Base-by-base conservation (phyloP, 2,329 filamentous ascomycete genomes). In the Aspergillus sp. region DNA sequence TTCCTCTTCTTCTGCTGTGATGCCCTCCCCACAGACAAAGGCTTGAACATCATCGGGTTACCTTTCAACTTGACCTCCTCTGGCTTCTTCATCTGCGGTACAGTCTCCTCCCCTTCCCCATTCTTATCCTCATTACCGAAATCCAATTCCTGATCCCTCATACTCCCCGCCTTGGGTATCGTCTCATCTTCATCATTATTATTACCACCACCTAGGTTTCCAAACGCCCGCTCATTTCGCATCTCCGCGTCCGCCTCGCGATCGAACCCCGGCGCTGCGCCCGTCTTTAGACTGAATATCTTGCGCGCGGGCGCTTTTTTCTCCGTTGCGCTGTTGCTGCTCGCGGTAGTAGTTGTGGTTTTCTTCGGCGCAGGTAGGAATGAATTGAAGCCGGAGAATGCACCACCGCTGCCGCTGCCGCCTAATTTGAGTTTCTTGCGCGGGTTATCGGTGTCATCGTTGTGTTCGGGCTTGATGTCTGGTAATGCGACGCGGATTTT, bases 21-120 rank as follows among this genome's bases (percentile, higher is more conserved):
- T 64, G 89, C 91, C 62, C 91, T 84, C 15, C 88, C 86, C 13
- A 97, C 92, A 1, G 93, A 96, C 39, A 97, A 80, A 3, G 94
- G 94, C 72, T 88, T 90, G 76, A 98, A 97, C 86, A 92, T 90
- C 75, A 93, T 86, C 11, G 92, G 86, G 68, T 93, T 95, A 19
- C 90, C 90, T 69, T 86, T 86, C 68, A 86, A 82, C 44, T 83
- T 83, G 21, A 73, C 66, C 39, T 76, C 71, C n/a, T 73, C 72
- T 5, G 62, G 63, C 32, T 67, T 63, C n/a, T 68, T 63, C 56
- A 59, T 60, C 8, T 44, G 21, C n/a, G 39, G 15, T 11, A 21
- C 21, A 5, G 4, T 25, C 5, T 27, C 36, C 13, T 50, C 30
- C 17, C n/a, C 7, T 30, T 32, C 44, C 11, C 4, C 27, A 70